Base-by-base conservation (phyloP, 2,329 filamentous ascomycete genomes). In the Aspergillus arachidicola region DNA sequence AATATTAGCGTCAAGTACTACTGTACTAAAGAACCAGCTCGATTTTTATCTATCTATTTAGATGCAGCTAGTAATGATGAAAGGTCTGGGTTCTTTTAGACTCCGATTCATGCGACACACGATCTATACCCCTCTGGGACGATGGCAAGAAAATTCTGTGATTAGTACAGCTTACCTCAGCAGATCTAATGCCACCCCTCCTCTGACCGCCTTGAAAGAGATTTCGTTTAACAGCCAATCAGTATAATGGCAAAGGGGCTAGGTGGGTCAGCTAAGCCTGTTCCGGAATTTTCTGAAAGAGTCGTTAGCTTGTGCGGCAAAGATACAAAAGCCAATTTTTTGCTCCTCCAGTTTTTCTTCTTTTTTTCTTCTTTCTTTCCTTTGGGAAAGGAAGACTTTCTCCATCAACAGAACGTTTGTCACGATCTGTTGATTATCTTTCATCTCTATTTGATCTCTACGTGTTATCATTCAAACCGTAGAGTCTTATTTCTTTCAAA, bases 311-410 rank as follows among this genome's bases (percentile, higher is more conserved):
- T 68, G 69, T 69, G 66, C 68, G 61, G 62, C 67, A 66, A 66
- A 60, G 67, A 69, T 51, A 65, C 63, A 75, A 75, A 73, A 73
- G 68, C 69, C 67, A 68, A 61, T 61, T 70, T 71, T 70, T 73
- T 71, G 68, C 69, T 71, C 67, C 66, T 70, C 71, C 60, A 69
- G 64, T 67, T 72, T 75, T 76, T 74, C 75, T 73, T 69, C 70
- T 75, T 77, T 75, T 76, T 75, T 74, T 74, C 72, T 79, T 79
- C 74, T 80, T 79, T 82, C 79, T 78, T 81, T 79, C 79, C 79
- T 81, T 84, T 83, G 83, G 83, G 82, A 82, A 84, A 84, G 82
- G 78, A 77, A 76, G 80, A 81, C 84, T 85, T 84, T 83, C 83
- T 85, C 85, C 86, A 84, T 85, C 84, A 84, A 81, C 81, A 81